Conservation (phyloP, 768 basidiomycete genomes). For the Paxillus ammoniavirescens region DNA sequence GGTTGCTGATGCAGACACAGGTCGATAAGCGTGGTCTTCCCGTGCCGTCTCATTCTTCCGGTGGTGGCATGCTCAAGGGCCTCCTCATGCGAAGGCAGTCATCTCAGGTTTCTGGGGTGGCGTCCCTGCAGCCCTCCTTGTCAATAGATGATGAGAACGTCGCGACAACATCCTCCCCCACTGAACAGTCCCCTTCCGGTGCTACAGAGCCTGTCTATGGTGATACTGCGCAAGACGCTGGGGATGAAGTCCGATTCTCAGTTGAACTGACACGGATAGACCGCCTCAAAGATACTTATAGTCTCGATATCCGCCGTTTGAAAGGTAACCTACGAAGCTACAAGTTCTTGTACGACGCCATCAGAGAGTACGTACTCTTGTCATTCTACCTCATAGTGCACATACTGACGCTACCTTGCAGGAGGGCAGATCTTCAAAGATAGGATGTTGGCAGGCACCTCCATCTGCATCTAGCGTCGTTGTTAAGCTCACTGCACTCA, state of each 20-base stretch:
- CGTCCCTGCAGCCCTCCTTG: slow-evolving; percentile 41
- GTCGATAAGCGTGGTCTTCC: slow-evolving; percentile 90
- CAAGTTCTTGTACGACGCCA: slow-evolving; percentile 85
- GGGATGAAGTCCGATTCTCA: slow-evolving; percentile 95
- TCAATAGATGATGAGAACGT: slow-evolving; percentile 47
- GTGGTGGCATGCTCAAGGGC: slow-evolving; percentile 79
- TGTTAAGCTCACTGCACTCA: slow-evolving; percentile 5
- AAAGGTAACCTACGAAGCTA: slow-evolving; percentile 93
- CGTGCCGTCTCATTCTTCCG: slow-evolving; percentile 72
- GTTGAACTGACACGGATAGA: slow-evolving; percentile 92
- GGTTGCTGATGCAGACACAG: slow-evolving; percentile 37
- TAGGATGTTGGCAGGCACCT: slow-evolving; percentile 29
- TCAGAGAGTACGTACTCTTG: slow-evolving; percentile 68
- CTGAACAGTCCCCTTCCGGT: slow-evolving; percentile 36
- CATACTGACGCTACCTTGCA: slow-evolving; percentile 13
- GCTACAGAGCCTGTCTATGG: slow-evolving; percentile 71
- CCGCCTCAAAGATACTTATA: slow-evolving; percentile 86
- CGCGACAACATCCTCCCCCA: slow-evolving; percentile 20
- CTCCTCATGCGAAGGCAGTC: slow-evolving; percentile 89
- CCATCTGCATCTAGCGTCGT: neutral
- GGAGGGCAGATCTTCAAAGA: slow-evolving; percentile 39
- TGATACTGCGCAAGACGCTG: slow-evolving; percentile 74
- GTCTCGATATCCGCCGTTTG: slow-evolving; percentile 86
- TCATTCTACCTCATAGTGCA: slow-evolving; percentile 7
- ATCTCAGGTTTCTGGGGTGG: slow-evolving; percentile 61